Percentiles rank a stretch among this genome's conserved stretches.
Conservation (phyloP, 2,329 filamentous ascomycete species). For the Paracamarosporium sp. region DNA sequence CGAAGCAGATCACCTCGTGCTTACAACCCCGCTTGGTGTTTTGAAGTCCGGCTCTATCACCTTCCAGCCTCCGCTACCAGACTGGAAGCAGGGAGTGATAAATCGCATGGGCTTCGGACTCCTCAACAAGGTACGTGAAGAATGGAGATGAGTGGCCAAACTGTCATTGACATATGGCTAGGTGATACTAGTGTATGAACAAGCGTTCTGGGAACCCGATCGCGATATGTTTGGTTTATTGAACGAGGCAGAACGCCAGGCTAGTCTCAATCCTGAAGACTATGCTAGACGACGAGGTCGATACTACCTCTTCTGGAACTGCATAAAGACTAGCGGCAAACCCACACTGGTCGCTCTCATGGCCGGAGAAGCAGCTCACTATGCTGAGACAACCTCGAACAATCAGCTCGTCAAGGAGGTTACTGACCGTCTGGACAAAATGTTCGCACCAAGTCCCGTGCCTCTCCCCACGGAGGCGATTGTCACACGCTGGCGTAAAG, state of each 20-base stretch:
- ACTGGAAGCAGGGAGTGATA: constrained; percentile 84
- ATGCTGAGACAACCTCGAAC: constrained; percentile 80
- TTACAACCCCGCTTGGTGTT: constrained; percentile 89
- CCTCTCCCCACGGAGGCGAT: constrained; percentile 84
- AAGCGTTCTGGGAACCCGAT: constrained; percentile 87
- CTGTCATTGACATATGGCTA: constrained; percentile 27
- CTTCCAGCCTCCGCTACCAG: constrained; percentile 91
- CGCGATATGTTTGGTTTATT: constrained; percentile 95
- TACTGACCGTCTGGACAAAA: constrained; percentile 75
- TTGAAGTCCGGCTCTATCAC: constrained; percentile 80
- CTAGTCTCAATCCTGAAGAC: constrained; percentile 79
- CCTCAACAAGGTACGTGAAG: constrained; percentile 75
- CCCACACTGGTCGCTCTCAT: constrained; percentile 88
- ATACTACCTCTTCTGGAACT: constrained; percentile 98
- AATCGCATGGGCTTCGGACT: constrained; percentile 88
- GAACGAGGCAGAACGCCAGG: constrained; percentile 71
- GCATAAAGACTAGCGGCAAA: constrained; percentile 84
- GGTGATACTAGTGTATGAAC: constrained; percentile 84
- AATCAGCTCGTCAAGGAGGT: constrained; percentile 81
- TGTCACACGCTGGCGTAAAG: constrained; percentile 89
- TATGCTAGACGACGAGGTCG: constrained; percentile 83
- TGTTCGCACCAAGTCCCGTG: constrained; percentile 70
- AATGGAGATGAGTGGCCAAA: background rate
- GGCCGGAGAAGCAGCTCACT: constrained; percentile 92
- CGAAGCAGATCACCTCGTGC: constrained; percentile 88